Evolutionary conservation across 805 yeast genomes (phyloP), one percentile per base, ranked within the genome.

Genomic region (Starmerella stellata): DNA sequence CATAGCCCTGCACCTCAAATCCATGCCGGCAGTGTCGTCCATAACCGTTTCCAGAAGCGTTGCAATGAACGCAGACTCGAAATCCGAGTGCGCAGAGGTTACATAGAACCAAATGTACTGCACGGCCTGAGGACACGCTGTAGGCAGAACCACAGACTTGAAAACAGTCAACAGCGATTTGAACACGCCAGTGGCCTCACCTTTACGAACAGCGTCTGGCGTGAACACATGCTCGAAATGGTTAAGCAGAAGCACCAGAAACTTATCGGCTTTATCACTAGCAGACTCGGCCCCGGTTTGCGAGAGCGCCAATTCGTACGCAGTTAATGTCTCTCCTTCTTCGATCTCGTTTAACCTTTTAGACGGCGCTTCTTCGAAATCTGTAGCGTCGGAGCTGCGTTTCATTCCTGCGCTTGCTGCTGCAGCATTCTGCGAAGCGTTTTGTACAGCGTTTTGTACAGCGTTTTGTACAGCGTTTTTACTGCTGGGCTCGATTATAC

Each of bases 101-200:
- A 77, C 66, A 46, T 75, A 75, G 58, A 87, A 87, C 56, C 85
- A 57, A 20, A 85, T 61, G 53, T 78, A 87, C 58, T 87, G 98
- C 18, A 81, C 75, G 30, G 83, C 75, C 51, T 80, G 74, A 11
- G 96, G 87, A 55, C 78, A 77, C 57, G 85, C 93, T 1, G 98
- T 90, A 19, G 95, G 92, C 44, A 87, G 62, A 30, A 90, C 70
- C 49, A 81, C 90, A 1, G 82, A 68, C 51, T 74, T 75, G 65
- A 87, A 87, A 20, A 80, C 62, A 1, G 85, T 70, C 1, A 78
- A 70, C 40, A 90, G 62, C 2, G 80, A 75, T 47, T 75, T 76
- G 61, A 75, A 87, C 14, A 80, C 60, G 13, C 65, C 58, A 5
- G 81, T 69, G 1, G 83, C 81, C 41, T 69, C 72, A 13, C 79